Conservation (phyloP, 2,329 filamentous ascomycete species). For the Fusarium nisikadoi region DNA sequence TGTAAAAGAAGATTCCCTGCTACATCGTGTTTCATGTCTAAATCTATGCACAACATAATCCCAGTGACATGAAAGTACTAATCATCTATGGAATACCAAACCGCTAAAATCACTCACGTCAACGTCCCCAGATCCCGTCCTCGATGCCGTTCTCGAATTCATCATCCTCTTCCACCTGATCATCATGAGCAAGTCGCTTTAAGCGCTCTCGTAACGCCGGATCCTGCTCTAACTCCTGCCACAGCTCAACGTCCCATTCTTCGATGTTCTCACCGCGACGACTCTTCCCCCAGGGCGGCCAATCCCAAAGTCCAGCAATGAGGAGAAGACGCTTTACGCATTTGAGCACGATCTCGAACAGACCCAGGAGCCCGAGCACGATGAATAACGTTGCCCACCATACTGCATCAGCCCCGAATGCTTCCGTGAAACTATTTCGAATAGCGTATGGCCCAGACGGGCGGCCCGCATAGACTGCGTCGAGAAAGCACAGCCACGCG, state of each 20-base stretch:
- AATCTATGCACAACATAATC: constrained; percentile 8
- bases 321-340: constrained; percentile 58
- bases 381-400: constrained; percentile 82
- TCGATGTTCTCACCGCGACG: constrained; percentile 53
- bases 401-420: constrained; percentile 73
- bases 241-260: constrained; percentile 64
- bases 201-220: constrained; percentile 56
- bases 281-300: constrained; percentile 55
- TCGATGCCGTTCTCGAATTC: constrained; percentile 36
- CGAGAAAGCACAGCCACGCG: constrained; percentile 79
- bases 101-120: constrained; percentile 20
- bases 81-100: constrained; percentile 43
- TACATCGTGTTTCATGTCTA: constrained; percentile 16
- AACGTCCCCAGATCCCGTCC: constrained; percentile 27
- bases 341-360: constrained; percentile 73
- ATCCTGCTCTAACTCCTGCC: constrained; percentile 69
- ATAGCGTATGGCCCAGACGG: constrained; percentile 72
- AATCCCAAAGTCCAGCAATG: constrained; percentile 59
- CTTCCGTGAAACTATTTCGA: constrained; percentile 70
- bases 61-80: constrained; percentile 14
- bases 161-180: constrained; percentile 42
- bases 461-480: constrained; percentile 65
- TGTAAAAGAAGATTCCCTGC: constrained; percentile 2
- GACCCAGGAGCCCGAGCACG: constrained; percentile 67
- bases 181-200: constrained; percentile 53